phyloP scores from a whole-genome alignment of 768 basidiomycete species.

The Auricularia heimuer region DNA sequence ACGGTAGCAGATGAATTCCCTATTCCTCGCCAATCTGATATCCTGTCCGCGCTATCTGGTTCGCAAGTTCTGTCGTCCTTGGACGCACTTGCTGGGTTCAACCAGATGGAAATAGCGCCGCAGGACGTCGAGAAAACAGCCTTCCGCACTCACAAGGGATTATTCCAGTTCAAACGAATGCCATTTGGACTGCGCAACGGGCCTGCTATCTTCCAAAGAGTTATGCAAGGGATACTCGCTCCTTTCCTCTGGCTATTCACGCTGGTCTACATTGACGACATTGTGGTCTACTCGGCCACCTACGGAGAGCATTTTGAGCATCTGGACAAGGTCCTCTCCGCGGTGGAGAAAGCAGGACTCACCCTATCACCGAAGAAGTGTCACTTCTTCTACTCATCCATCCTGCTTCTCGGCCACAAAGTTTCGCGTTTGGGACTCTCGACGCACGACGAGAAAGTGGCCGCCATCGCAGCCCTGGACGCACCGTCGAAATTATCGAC shows the following conservation, averaged over 20 bases:
- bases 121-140: slow-evolving; percentile 26
- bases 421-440: slow-evolving; percentile 29
- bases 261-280: slow-evolving; percentile 32
- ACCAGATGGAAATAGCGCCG: slow-evolving; percentile 24
- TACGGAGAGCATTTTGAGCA: slow-evolving; percentile 5
- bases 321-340: slow-evolving; percentile 9
- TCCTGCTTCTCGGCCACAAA: slow-evolving; percentile 15
- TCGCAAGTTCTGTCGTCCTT: slow-evolving; percentile 24
- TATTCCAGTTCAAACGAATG: slow-evolving; percentile 28
- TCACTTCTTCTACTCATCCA: slow-evolving; percentile 15
- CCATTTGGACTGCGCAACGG: slow-evolving; percentile 13
- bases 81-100: slow-evolving; percentile 31
- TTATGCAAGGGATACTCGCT: slow-evolving; percentile 29
- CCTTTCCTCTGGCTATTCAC: slow-evolving; percentile 8
- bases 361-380: no score
- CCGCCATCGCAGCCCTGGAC: slow-evolving; percentile 22
- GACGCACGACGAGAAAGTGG: slow-evolving; percentile 27
- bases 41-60: slow-evolving; percentile 22
- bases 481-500: slow-evolving; percentile 18
- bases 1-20: slow-evolving; percentile 22
- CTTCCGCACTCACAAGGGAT: slow-evolving; percentile 29
- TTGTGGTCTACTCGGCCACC: no score
- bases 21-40: slow-evolving; percentile 19
- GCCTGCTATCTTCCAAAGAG: slow-evolving; percentile 30
- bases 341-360: no score